Base-by-base conservation (phyloP, 2,329 filamentous ascomycete species). In the Ophiosphaerella herpotricha region DNA sequence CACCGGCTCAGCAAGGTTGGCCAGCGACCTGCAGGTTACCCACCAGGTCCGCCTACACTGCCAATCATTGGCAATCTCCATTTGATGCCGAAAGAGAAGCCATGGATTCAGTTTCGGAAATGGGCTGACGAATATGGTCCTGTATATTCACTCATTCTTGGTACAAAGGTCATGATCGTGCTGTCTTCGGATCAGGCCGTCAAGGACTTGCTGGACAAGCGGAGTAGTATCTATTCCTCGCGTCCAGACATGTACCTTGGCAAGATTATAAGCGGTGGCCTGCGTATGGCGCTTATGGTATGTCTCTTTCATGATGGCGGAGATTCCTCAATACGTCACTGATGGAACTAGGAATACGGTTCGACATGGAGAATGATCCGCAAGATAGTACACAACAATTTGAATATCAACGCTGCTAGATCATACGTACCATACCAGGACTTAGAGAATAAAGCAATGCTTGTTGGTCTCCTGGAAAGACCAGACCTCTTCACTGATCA, bases 381-480 rank as follows among this genome's bases (percentile, higher is more conserved):
- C 2, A 66, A 57, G 26, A 51, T 66, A 14, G 42, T 59, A 2
- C 64, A 66, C 23, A 43, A 55, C 7, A 54, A 43, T 2, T 34
- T 66, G 21, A 66, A 65, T 21, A 46, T 65, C 35, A 63, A 49
- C 14, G 61, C 39, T 1, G 48, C 60, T 2, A 48, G 37, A 4
- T 48, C 58, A 21, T 67, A 67, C 31, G 46, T 83, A 0, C 78
- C 80, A 0, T 83, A 83, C 54, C 81, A 84, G 55, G 75, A 79
- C 40, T 71, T 84, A 2, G 82, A 85, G 61, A 81, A 78, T 63
- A 81, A 79, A 58, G 75, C 78, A 42, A 80, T 85, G 80, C 67
- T 82, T 16, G 52, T 70, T 38, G 77, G 79, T 6, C 64, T 85
- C 14, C 56, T 83, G 3, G 73, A 77, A 0, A 51, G 66, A 6